A percentile compares a stretch with the other conserved stretches of the same genome.
Conservation (phyloP, 345 rosid genomes). For the Acer saccharum region DNA sequence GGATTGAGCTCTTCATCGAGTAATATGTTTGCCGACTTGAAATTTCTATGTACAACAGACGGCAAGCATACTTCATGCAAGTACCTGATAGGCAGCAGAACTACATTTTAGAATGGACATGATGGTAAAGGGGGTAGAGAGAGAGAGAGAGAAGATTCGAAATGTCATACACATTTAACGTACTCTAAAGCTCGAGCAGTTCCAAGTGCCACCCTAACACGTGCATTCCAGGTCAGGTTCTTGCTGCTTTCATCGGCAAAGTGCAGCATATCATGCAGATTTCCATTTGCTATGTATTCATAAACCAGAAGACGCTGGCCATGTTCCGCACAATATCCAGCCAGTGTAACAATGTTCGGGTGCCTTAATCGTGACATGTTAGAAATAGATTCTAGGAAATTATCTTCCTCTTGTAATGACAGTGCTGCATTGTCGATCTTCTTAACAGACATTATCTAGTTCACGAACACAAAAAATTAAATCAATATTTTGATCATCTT, state of each 20-base stretch:
- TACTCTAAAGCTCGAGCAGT: slow-evolving; percentile 99
- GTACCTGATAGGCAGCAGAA: slow-evolving; percentile 56
- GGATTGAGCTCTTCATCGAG: slow-evolving; percentile 97
- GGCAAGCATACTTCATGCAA: slow-evolving; percentile 99
- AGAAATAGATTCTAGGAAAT: slow-evolving; percentile 88
- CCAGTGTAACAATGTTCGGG: slow-evolving; percentile 79
- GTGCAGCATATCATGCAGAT: slow-evolving; percentile 84
- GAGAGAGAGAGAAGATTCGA: slow-evolving; percentile 2
- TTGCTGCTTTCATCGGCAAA: slow-evolving; percentile 73
- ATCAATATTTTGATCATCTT: not conserved
- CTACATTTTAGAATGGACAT: slow-evolving; percentile 19
- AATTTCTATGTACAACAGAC: slow-evolving; percentile 93
- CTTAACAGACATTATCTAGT: slow-evolving; percentile 83
- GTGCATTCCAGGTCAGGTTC: slow-evolving; percentile 84
- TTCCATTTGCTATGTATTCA: slow-evolving; percentile 74
- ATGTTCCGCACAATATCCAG: slow-evolving; percentile 93
- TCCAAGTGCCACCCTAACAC: slow-evolving; percentile 97
- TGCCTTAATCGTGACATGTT: slow-evolving; percentile 95
- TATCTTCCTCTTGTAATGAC: slow-evolving; percentile 90
- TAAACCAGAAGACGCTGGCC: slow-evolving; percentile 97
- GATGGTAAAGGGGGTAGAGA: too few relatives aligned
- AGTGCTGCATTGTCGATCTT: slow-evolving; percentile 92
- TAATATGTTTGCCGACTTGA: slow-evolving; percentile 95
- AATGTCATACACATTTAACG: slow-evolving; percentile 34
- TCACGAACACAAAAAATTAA: slow-evolving; percentile 19